Evolutionary conservation across 2,329 filamentous ascomycete species (phyloP), one percentile per base, ranked within the genome.

Genomic region (Arthrinium puccinioides): DNA sequence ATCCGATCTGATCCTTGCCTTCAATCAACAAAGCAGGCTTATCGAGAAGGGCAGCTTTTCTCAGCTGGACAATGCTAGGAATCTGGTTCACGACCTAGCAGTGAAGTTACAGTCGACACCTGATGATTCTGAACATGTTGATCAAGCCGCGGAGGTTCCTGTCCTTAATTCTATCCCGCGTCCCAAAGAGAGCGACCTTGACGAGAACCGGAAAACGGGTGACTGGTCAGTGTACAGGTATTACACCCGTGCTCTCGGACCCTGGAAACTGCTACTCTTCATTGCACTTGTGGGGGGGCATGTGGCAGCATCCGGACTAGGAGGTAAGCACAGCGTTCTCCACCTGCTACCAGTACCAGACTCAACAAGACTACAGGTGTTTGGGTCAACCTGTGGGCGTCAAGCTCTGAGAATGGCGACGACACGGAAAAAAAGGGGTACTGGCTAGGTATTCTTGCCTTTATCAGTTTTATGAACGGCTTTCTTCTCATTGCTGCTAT

Each of bases 1-100:
- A 31, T 56, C 51, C 20, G 56, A 62, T 43, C 50, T 59, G 16
- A 53, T 62, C 21, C 44, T 60, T 16, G 50, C 47, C 8, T 52
- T 61, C 4, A 39, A 48, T 23, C 47, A 47, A 15, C 43, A 52
- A 13, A 57, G 56, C 19, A 50, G 31, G 18, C 50, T 61, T 7
- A 34, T 44, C 5, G 56, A 61, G 41, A 54, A 59, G 44, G 58
- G 57, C 7, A 43, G 37, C n/a, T 60, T 58, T 32, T 50, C 55
- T 13, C 49, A 52, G n/a, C 44, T 61, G 15, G 55, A 53, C 32
- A 36, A 38, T 2, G 42, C 50, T 10, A 52, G 29, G 3, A 8
- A 8, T 10, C 29, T 16, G 10, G 16, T 18, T 9, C 16, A 32
- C 29, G 13, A 15, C 3, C 15, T 32, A 16, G 21, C n/a, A 4